phyloP scores from a whole-genome alignment of 192 early-diverging fungal genomes.

The Obelidium mucronatum region DNA sequence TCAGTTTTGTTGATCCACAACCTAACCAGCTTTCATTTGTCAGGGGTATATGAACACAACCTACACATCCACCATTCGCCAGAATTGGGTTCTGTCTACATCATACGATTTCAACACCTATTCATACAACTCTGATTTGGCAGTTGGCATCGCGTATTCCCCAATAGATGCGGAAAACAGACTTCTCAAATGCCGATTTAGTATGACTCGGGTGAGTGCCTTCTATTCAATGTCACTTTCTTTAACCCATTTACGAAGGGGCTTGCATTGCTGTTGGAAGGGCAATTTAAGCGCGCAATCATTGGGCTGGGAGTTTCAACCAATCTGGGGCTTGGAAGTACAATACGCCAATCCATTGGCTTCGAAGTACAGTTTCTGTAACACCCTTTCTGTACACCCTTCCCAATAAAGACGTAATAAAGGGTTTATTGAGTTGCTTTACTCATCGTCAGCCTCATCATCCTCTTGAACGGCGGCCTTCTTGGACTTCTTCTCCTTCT shows the following conservation, averaged over 20 bases:
- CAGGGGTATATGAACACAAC: conserved; percentile 87
- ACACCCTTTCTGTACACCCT: not conserved
- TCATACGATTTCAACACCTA: conserved; percentile 93
- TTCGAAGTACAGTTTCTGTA: conserved; percentile 50
- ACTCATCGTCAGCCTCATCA: conserved; percentile 13
- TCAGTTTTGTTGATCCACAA: conserved; percentile 69
- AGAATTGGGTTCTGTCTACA: conserved; percentile 74
- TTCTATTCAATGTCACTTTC: not conserved
- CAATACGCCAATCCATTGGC: conserved; percentile 40
- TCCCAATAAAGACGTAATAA: not conserved
- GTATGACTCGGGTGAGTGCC: conserved; percentile 49
- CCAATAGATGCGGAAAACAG: conserved; percentile 62
- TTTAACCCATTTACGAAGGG: conserved; percentile 45
- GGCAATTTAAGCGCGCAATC: conserved; percentile 66
- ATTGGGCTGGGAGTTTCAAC: conserved; percentile 75
- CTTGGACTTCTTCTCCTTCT: not conserved
- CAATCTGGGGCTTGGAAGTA: conserved; percentile 50
- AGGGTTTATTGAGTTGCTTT: not conserved
- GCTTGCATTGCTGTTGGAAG: conserved; percentile 75
- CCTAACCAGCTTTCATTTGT: conserved; percentile 53
- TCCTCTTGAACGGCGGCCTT: conserved; percentile 14
- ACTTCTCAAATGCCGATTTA: conserved; percentile 63
- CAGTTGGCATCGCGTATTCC: conserved; percentile 82
- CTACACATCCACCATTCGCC: conserved; percentile 81
- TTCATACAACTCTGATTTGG: conserved; percentile 89